phyloP scores from a whole-genome alignment of 169 alveolate species.

The Fabrea salina region DNA sequence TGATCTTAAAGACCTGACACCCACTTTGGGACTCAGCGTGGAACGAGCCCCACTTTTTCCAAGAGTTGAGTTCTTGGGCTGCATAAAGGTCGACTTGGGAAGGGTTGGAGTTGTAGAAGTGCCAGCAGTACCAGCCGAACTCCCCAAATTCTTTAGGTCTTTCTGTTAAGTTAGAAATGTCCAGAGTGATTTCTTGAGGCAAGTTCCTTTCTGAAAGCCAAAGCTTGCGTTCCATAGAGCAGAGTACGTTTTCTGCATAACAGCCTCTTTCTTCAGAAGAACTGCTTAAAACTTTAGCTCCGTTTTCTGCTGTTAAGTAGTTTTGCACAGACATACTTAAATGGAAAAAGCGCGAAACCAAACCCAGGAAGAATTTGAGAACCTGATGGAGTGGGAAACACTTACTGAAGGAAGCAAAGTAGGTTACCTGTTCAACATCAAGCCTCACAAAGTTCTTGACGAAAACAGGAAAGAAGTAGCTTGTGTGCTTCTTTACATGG shows the following conservation, averaged over 20 bases:
- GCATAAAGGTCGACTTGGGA: slow-evolving; percentile 46
- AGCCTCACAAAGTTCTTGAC: slow-evolving; percentile 73
- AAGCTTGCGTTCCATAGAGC: slow-evolving; percentile 11
- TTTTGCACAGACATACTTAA: no score
- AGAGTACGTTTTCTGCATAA: slow-evolving; percentile 3
- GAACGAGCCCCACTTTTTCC: neutral
- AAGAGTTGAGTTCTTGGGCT: slow-evolving; percentile 27
- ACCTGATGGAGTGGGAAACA: neutral
- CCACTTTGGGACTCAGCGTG: neutral
- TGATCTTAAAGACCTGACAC: slow-evolving; percentile 10
- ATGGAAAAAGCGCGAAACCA: neutral
- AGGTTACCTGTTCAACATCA: slow-evolving; percentile 85
- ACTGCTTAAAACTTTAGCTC: slow-evolving; percentile 22
- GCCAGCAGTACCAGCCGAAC: slow-evolving; percentile 60
- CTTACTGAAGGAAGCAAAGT: slow-evolving; percentile 33
- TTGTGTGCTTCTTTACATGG: slow-evolving; percentile 48
- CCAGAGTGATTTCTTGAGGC: slow-evolving; percentile 46
- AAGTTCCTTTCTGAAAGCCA: slow-evolving; percentile 53
- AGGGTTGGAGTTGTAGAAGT: slow-evolving; percentile 56
- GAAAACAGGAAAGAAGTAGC: slow-evolving; percentile 57
- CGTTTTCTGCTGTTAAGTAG: slow-evolving; percentile 10
- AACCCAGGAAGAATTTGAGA: slow-evolving; percentile 1
- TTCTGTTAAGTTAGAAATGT: slow-evolving; percentile 32
- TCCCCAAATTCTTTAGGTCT: slow-evolving; percentile 46
- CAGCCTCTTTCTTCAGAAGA: neutral